Conservation (phyloP, 306 rosid genomes). For the Casuarina equisetifolia region DNA sequence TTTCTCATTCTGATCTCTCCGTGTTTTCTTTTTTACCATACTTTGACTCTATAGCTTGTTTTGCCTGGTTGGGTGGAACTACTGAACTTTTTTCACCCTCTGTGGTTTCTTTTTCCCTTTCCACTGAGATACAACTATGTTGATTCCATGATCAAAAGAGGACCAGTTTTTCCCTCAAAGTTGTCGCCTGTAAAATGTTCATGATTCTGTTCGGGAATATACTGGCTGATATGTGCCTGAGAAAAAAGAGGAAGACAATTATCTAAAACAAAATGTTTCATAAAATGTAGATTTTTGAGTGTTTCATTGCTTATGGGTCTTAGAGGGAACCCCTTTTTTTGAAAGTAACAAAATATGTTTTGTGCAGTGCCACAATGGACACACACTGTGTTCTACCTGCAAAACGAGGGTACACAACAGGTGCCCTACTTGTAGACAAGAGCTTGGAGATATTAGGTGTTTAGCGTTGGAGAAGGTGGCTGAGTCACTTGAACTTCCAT, state of each 20-base stretch:
- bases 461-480: slow-evolving; percentile 98
- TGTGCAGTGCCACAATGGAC: slow-evolving; percentile 98
- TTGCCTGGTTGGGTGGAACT: background rate
- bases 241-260: background rate
- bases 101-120: background rate
- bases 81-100: background rate
- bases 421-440: slow-evolving; percentile 99
- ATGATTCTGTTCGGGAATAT: background rate
- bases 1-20: no score
- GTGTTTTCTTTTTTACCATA: no score
- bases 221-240: background rate
- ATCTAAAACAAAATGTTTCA: background rate
- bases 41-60: background rate
- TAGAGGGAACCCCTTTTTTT: background rate
- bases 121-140: background rate
- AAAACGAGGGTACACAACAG: slow-evolving; percentile 97
- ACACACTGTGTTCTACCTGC: slow-evolving; percentile 93
- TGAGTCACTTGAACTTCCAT: slow-evolving; percentile 95
- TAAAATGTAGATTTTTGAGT: background rate
- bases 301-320: background rate
- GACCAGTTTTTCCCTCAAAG: background rate
- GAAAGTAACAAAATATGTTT: slow-evolving; percentile 9
- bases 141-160: background rate
- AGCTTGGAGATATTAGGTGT: slow-evolving; percentile 99
- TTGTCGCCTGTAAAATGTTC: background rate